Evolutionary conservation across 257 asterid species (phyloP).

Genomic region (Solanum ossicruentum): DNA sequence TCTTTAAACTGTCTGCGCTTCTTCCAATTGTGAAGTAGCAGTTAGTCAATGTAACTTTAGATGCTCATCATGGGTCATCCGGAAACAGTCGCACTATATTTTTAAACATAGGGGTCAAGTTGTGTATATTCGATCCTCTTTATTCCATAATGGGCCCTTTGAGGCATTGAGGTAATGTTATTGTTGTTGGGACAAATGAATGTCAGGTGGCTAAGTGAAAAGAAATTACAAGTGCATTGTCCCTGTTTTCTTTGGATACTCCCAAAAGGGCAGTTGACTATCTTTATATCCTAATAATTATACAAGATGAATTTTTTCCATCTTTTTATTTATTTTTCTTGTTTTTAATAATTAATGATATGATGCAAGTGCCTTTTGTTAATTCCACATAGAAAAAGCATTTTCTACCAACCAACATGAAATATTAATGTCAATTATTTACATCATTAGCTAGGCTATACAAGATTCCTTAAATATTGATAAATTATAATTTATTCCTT

Average conservation of each 20-base stretch:
- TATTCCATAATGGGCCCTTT: too few species aligned
- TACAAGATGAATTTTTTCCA: background rate
- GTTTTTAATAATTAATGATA: background rate
- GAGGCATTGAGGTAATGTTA: too few species aligned
- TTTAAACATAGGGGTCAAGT: too few species aligned
- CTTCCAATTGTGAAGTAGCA: too few species aligned
- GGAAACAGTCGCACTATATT: too few species aligned
- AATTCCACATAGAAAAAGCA: background rate
- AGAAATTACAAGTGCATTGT: background rate
- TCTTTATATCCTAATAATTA: background rate
- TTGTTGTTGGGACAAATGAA: background rate
- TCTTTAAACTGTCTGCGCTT: too few species aligned
- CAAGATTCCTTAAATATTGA: background rate
- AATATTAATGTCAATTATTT: background rate
- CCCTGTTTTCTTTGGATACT: background rate
- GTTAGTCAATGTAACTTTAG: too few species aligned
- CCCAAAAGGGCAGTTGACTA: background rate
- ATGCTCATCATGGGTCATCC: too few species aligned
- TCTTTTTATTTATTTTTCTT: too few species aligned
- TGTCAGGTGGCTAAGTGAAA: background rate
- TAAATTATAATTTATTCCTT: background rate
- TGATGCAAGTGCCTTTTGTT: background rate
- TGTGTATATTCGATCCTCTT: too few species aligned
- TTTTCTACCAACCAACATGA: background rate
- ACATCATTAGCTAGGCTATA: background rate